Base-by-base conservation (phyloP, 2,329 filamentous ascomycete genomes). In the Penicillium vulpinum region DNA sequence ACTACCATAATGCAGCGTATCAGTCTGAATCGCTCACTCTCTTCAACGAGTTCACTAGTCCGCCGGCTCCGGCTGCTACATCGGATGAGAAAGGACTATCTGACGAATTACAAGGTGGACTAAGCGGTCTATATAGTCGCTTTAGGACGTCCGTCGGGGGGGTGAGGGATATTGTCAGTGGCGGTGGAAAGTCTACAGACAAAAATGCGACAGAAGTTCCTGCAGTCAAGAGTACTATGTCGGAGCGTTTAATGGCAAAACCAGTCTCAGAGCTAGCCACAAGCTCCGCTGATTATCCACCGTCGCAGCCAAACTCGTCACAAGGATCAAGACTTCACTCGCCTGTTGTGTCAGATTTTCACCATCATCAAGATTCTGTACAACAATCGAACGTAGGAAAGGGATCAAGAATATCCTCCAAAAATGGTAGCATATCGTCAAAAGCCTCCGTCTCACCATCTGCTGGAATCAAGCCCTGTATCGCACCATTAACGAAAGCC, bases 1-100 rank as follows among this genome's bases (percentile, higher is more conserved):
- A 90, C 67, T 96, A 97, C 64, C 93, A 97, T 74, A 91, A 82
- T 49, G 87, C 90, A 6, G 92, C 92, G n/a, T 95, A 90, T 69
- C 89, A 90, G 71, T 90, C 90, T 33, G 89, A 89, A 61, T 85
- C 87, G 33, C 81, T 97, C 46, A 97, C 93, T 2, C 95, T 92
- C 9, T 97, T 97, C 76, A 95, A 95, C 75, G 92, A 97, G 70
- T 92, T 96, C 68, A 90, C 89, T 7, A 73, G 69, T 51, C 78
- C 77, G 0, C 83, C 88, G 1, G 87, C 88, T 5, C 87, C 89
- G 2, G 80, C 83, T 1, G 77, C 84, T 1, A 79, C 82, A 2
- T 76, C 81, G 24, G 91, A 96, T 66, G 85, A 80, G 57, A 91
- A 91, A 71, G 84, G 84, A 9, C 79, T 90, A 36, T 81, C 88